Base-by-base conservation (phyloP, 495 filamentous ascomycete genomes). In the Parathielavia hyrcaniae region DNA sequence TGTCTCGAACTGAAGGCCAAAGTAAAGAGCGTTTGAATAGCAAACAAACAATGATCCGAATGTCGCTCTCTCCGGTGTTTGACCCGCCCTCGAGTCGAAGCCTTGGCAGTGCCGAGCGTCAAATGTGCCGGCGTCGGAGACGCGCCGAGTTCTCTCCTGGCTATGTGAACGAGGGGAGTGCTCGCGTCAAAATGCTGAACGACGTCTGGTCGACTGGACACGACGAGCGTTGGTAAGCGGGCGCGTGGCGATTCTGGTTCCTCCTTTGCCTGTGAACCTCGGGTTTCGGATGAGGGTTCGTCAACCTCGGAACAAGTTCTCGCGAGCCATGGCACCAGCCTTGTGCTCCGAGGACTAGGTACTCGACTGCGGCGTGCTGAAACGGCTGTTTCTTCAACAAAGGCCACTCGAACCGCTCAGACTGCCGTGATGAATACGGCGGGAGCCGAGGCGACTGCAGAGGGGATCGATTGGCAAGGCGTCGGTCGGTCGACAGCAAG, bases 231-330 rank as follows among this genome's bases (percentile, higher is more conserved):
- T 16, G 36, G n/a, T 7, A 41, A 41, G 16, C 16, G 39, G 5
- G 43, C 43, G 22, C 43, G 30, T 30, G 20, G 11, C 11, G 45
- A 19, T 26, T 12, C 22, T 13, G 23, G 45, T 13, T 30, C 20
- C 22, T 30, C 30, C n/a, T n/a, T n/a, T n/a, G n/a, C n/a, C n/a
- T 22, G 38, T 38, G 34, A 56, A 50, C 40, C 36, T 57, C 59
- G 59, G 54, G 35, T n/a, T 17, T 36, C 39, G n/a, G 23, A 43
- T 12, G 55, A 50, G 55, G 54, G 12, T 19, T 54, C 13, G 20
- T 58, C 60, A 62, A 55, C 55, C 55, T 58, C 55, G 55, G 60
- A 58, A 46, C 44, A 50, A 60, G 36, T 54, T 57, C 40, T 57
- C 44, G 58, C 61, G 58, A 60, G 61, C 57, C 61, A 64, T 60